Conservation (phyloP, 106 monocot species). For the Allium sativum region DNA sequence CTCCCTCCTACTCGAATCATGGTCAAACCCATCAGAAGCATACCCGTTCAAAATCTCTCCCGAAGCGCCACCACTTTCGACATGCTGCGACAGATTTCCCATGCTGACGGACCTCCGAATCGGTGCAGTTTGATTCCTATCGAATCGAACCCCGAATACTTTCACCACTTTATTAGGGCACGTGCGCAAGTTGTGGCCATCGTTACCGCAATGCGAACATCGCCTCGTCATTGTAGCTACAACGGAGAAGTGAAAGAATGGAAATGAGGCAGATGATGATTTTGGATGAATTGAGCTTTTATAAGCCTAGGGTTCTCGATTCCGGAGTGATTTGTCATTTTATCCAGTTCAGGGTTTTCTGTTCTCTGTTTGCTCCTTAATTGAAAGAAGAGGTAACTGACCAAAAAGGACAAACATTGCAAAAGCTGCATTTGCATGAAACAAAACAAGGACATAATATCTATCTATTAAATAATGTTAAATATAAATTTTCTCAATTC, state of each 20-base stretch:
- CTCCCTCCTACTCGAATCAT: constrained; percentile 3
- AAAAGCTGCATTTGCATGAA: too few species aligned
- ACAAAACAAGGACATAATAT: too few species aligned
- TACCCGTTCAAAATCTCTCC: constrained; percentile 4
- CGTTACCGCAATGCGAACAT: constrained; percentile 23
- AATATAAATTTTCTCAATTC: too few species aligned
- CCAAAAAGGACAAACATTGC: too few species aligned
- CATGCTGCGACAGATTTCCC: constrained; percentile 14
- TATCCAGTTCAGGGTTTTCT: too few species aligned
- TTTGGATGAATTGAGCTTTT: not conserved
- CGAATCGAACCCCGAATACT: constrained; percentile 20
- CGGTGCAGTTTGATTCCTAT: constrained; percentile 1
- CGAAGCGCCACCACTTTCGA: not conserved
- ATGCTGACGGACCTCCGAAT: constrained; percentile 21
- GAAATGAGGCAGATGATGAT: too few species aligned
- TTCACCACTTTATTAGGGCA: constrained; percentile 17
- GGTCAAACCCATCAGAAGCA: constrained; percentile 4
- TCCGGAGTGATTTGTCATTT: not conserved
- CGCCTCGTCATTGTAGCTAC: constrained; percentile 7
- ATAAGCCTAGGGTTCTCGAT: constrained; percentile 2
- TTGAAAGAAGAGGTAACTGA: too few species aligned
- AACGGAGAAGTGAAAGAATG: not conserved
- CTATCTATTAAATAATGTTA: too few species aligned
- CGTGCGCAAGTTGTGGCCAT: constrained; percentile 31
- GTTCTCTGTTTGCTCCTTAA: too few species aligned